Percentiles rank a stretch among this genome's conserved stretches.
Conservation (phyloP, 495 filamentous ascomycete genomes). For the Delitschia confertaspora region DNA sequence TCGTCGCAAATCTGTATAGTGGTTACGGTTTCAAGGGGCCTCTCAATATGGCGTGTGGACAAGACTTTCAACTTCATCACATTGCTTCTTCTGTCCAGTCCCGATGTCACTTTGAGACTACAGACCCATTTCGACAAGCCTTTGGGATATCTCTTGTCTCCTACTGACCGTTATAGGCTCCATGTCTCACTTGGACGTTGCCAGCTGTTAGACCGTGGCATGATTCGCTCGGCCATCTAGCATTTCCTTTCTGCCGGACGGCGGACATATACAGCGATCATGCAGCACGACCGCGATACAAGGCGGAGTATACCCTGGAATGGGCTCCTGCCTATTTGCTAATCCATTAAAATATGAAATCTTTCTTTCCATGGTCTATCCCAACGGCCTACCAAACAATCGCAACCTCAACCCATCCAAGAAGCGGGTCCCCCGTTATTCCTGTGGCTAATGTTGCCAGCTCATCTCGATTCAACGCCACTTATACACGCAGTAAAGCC, state of each 20-base stretch:
- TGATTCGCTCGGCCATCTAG: conserved; percentile 3
- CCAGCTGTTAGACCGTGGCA: background rate
- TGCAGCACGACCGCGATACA: conserved; percentile 9
- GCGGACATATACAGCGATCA: background rate
- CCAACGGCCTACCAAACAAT: background rate
- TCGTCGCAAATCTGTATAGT: too few species aligned
- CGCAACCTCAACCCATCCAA: background rate
- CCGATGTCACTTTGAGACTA: too few species aligned
- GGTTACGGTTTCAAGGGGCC: too few species aligned
- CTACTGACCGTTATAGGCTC: background rate
- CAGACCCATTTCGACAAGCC: background rate
- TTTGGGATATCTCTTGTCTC: background rate
- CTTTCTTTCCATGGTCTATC: background rate
- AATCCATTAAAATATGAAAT: conserved; percentile 3
- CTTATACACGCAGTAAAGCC: background rate
- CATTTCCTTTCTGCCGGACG: too few species aligned
- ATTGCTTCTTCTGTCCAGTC: conserved; percentile 1
- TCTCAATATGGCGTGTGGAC: background rate
- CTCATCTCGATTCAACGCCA: conserved; percentile 8
- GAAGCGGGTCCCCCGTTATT: background rate
- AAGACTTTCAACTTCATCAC: background rate
- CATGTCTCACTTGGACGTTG: conserved; percentile 5
- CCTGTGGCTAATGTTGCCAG: conserved; percentile 5
- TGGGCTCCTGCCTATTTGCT: background rate
- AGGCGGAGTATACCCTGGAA: conserved; percentile 2